These are phyloP conservation scores for Suhomyces emberorum DNA, from an alignment of 805 yeast genomes.

Conservation along the genomic window DNA sequence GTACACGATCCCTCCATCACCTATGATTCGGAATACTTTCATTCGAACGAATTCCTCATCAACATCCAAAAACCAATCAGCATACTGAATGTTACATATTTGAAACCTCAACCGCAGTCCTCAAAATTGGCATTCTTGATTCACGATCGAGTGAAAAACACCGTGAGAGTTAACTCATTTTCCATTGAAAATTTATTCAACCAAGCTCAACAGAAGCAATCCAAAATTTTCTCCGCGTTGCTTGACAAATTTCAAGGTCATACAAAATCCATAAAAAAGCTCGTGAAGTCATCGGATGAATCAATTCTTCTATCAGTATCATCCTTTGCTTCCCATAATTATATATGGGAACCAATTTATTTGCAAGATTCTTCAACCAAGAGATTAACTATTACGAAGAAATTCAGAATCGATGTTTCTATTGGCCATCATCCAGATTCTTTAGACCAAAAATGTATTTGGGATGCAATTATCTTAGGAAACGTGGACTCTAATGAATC, in stretches of 20 bases:
- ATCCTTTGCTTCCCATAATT: constrained; percentile 37
- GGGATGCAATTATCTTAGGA: constrained; percentile 31
- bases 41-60: constrained; percentile 13
- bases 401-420: constrained; percentile 27
- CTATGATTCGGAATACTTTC: constrained; percentile 6
- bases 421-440: constrained; percentile 4
- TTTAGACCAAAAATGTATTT: constrained; percentile 19
- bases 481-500: constrained; percentile 19
- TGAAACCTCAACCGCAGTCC: constrained; percentile 5
- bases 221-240: constrained; percentile 9
- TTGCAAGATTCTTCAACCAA: constrained; percentile 13
- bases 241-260: constrained; percentile 75
- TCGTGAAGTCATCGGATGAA: constrained; percentile 55
- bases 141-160: constrained; percentile 37
- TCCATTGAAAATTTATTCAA: constrained; percentile 3
- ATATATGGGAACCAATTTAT: constrained; percentile 40
- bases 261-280: constrained; percentile 66
- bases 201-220: neutral
- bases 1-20: neutral
- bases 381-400: constrained; percentile 30
- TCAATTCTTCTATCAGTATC: constrained; percentile 35
- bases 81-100: constrained; percentile 11
- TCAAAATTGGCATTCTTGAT: constrained; percentile 21
- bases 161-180: constrained; percentile 24
- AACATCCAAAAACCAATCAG: constrained; percentile 15